These are phyloP conservation scores for Rubus parviflorus DNA, from an alignment of 306 rosid species.

Conservation along the genomic window DNA sequence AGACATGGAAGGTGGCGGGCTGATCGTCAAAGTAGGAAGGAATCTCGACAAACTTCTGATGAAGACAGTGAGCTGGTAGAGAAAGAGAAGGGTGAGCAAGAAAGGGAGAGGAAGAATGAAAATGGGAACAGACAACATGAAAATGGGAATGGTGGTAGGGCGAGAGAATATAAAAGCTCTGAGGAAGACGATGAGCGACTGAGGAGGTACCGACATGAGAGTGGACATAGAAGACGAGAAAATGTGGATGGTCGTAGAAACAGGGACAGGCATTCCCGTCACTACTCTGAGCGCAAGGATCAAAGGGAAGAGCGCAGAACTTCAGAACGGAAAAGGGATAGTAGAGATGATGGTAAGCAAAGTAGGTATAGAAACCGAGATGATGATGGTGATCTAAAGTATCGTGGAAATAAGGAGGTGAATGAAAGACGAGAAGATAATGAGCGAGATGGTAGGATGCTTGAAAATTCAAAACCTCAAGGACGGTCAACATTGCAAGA, in stretches of 20 bases:
- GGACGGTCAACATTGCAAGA: slow-evolving; percentile 31
- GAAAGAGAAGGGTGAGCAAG: slow-evolving; percentile 27
- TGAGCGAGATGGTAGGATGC: slow-evolving; percentile 35
- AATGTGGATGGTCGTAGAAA: slow-evolving; percentile 30
- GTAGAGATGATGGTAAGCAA: slow-evolving; percentile 23
- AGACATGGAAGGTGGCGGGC: slow-evolving; percentile 26
- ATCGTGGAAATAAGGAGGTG: slow-evolving; percentile 31
- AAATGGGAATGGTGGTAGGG: slow-evolving; percentile 18
- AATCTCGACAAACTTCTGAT: slow-evolving; percentile 22
- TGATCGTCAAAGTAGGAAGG: slow-evolving; percentile 24
- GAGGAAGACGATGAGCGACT: slow-evolving; percentile 32
- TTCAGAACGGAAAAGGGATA: slow-evolving; percentile 27
- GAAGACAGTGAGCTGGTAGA: slow-evolving; percentile 42
- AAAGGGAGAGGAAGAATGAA: slow-evolving; percentile 22
- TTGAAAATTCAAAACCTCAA: slow-evolving; percentile 36
- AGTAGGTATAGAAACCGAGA: slow-evolving; percentile 25
- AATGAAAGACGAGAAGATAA: slow-evolving; percentile 33
- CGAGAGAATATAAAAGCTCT: slow-evolving; percentile 29
- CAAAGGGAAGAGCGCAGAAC: slow-evolving; percentile 31
- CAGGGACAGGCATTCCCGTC: slow-evolving; percentile 26
- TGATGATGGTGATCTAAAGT: slow-evolving; percentile 25
- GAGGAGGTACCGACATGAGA: slow-evolving; percentile 26
- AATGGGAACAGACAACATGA: slow-evolving; percentile 26
- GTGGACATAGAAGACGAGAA: slow-evolving; percentile 29
- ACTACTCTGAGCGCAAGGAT: slow-evolving; percentile 39